phyloP scores from a whole-genome alignment of 441 rosid genomes.

The Erodium texanum region DNA sequence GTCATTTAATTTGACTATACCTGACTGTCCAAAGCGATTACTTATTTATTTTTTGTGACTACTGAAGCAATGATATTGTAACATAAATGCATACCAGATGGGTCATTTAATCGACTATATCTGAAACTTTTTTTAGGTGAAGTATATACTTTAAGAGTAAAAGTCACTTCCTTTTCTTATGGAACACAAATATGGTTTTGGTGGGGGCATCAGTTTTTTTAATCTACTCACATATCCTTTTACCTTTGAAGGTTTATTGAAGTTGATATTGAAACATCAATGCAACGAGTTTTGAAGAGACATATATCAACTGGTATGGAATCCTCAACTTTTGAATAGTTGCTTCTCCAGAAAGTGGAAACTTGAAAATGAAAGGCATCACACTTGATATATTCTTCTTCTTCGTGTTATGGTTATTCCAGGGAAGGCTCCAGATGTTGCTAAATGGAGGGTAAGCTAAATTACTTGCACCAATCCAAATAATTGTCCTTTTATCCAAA shows the following conservation, averaged over 20 bases:
- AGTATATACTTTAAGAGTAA: no score
- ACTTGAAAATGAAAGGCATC: not conserved
- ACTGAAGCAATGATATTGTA: no score
- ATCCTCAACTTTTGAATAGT: conserved; percentile 2
- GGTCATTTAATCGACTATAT: no score
- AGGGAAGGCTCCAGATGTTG: conserved; percentile 73
- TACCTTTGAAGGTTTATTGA: conserved; percentile 57
- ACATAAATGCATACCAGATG: no score
- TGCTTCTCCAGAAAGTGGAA: conserved; percentile 4
- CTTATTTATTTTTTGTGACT: no score
- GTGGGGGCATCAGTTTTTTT: conserved; percentile 3
- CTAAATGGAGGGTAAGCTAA: conserved; percentile 68
- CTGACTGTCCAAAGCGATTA: no score
- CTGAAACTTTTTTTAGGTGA: no score
- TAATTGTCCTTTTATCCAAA: not conserved
- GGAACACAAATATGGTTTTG: conserved; percentile 10
- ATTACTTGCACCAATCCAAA: not conserved
- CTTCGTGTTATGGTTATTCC: conserved; percentile 3
- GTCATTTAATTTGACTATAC: no score
- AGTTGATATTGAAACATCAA: conserved; percentile 57
- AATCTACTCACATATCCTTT: conserved; percentile 7
- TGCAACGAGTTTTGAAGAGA: conserved; percentile 64
- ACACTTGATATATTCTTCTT: not conserved
- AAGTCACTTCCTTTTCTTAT: no score
- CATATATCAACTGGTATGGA: conserved; percentile 67